Percentiles rank a stretch among this genome's conserved stretches.
phyloP scores from a whole-genome alignment of 306 rosid species.

The Gastrolobium villosum region DNA sequence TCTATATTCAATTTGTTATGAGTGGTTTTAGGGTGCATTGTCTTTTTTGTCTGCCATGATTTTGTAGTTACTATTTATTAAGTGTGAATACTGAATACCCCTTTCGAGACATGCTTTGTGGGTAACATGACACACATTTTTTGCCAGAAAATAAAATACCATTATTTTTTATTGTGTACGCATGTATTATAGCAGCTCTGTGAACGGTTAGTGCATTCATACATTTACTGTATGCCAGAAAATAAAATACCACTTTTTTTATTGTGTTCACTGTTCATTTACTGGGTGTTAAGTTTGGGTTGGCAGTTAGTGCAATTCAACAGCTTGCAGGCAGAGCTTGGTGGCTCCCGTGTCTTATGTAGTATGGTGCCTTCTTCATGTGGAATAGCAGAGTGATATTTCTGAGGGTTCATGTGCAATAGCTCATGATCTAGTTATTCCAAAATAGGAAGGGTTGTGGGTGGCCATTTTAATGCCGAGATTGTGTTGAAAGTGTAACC shows the following conservation, averaged over 20 bases:
- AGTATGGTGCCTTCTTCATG: background rate
- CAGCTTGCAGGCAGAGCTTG: conserved; percentile 4
- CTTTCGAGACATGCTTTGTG: conserved; percentile 4
- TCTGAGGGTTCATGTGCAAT: conserved; percentile 12
- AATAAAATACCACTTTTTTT: background rate
- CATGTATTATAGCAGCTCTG: background rate
- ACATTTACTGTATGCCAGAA: conserved; percentile 2
- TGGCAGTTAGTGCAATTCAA: background rate
- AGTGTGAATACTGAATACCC: conserved; percentile 6
- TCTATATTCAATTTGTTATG: background rate
- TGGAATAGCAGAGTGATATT: background rate
- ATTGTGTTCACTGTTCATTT: background rate
- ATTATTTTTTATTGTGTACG: background rate
- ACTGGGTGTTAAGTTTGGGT: background rate
- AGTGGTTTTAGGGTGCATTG: conserved; percentile 30
- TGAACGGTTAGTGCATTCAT: background rate
- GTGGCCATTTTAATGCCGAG: background rate
- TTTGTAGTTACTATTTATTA: conserved; percentile 18
- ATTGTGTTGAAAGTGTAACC: conserved; percentile 13
- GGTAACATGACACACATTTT: conserved; percentile 38
- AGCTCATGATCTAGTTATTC: conserved; percentile 22
- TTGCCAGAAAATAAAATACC: background rate
- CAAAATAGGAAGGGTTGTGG: background rate
- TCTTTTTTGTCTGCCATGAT: conserved; percentile 16
- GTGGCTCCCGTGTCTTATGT: background rate